phyloP scores from a whole-genome alignment of 2,329 filamentous ascomycete species.

The Aspergillus brunneoviolaceus region DNA sequence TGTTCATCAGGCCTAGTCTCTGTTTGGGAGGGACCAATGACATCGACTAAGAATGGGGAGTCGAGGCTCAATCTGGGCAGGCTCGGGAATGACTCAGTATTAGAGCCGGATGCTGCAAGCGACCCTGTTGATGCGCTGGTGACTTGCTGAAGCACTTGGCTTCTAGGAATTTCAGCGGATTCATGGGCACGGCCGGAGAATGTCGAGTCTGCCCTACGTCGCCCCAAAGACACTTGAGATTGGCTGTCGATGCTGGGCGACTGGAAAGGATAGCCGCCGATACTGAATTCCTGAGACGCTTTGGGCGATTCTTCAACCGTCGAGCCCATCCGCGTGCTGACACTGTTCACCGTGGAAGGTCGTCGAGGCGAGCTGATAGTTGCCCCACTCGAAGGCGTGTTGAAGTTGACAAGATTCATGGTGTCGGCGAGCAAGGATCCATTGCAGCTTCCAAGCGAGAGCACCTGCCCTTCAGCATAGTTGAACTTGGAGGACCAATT shows the following conservation, averaged over 20 bases:
- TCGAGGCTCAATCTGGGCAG: slow-evolving; percentile 48
- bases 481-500: slow-evolving; percentile 78
- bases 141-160: slow-evolving; percentile 51
- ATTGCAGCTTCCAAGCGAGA: slow-evolving; percentile 74
- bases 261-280: slow-evolving; percentile 65
- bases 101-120: slow-evolving; percentile 14
- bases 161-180: slow-evolving; percentile 54
- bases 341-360: slow-evolving; percentile 52
- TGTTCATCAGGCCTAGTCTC: slow-evolving; percentile 23
- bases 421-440: slow-evolving; percentile 62
- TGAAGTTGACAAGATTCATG: slow-evolving; percentile 60
- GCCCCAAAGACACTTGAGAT: slow-evolving; percentile 31
- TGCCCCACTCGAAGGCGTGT: slow-evolving; percentile 49
- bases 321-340: slow-evolving; percentile 60
- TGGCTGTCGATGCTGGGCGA: slow-evolving; percentile 52
- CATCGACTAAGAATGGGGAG: slow-evolving; percentile 44
- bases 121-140: slow-evolving; percentile 47
- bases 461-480: slow-evolving; percentile 70
- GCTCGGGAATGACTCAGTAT: slow-evolving; percentile 35
- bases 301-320: slow-evolving; percentile 64
- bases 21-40: slow-evolving; percentile 34
- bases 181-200: slow-evolving; percentile 53
- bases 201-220: slow-evolving; percentile 58
- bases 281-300: slow-evolving; percentile 64
- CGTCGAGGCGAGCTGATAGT: slow-evolving; percentile 46